phyloP scores from a whole-genome alignment of 208 protist species.

The Sergeia podlipaevii region DNA sequence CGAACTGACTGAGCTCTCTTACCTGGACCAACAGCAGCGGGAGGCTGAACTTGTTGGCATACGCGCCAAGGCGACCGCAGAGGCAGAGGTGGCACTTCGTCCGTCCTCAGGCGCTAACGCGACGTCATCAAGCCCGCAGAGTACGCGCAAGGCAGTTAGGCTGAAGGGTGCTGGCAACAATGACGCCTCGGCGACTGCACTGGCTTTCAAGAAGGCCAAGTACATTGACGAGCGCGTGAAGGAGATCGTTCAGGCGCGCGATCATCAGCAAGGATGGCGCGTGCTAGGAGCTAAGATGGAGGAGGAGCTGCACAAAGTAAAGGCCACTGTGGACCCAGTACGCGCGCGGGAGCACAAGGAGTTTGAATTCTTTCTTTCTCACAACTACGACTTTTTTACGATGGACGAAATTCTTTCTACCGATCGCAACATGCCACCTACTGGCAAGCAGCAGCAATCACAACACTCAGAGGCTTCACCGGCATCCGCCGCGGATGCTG shows the following conservation, averaged over 20 bases:
- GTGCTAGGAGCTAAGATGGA: conserved; percentile 22
- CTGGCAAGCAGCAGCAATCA: not conserved
- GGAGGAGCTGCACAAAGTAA: conserved; percentile 27
- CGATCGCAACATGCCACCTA: not conserved
- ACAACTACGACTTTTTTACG: conserved; percentile 47
- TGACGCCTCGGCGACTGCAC: no score
- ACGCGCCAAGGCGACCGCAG: not conserved
- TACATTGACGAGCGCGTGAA: conserved; percentile 36
- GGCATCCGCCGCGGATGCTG: conserved; percentile 8
- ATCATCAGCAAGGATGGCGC: conserved; percentile 36
- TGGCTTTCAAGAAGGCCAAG: conserved; percentile 20
- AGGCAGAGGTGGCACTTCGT: not conserved
- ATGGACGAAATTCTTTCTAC: conserved; percentile 55
- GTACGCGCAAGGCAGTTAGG: not conserved
- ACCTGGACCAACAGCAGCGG: not conserved
- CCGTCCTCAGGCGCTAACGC: not conserved
- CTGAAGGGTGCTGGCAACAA: not conserved
- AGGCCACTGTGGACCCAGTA: conserved; percentile 22
- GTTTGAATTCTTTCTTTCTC: conserved; percentile 49
- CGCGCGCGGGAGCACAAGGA: conserved; percentile 32
- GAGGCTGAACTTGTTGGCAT: not conserved
- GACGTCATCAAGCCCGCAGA: not conserved
- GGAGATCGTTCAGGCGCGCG: conserved; percentile 22
- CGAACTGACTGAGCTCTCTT: not conserved
- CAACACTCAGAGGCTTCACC: not conserved